Evolutionary conservation across 306 rosid species (phyloP).

Genomic region (Phaseolus lunatus): DNA sequence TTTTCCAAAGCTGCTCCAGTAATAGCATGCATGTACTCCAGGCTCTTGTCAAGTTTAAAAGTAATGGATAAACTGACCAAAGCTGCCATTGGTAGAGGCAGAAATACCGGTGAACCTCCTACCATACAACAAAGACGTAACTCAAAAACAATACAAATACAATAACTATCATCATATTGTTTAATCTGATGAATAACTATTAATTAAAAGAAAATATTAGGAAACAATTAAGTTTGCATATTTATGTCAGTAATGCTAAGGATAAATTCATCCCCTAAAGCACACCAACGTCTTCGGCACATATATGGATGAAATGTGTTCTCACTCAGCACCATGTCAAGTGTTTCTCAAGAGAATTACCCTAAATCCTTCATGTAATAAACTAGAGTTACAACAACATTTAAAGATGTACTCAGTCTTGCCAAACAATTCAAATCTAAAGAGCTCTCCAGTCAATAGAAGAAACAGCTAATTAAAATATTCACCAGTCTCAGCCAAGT

Average conservation of each 20-base stretch:
- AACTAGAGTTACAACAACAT: background rate
- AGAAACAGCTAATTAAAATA: background rate
- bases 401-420: background rate
- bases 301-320: background rate
- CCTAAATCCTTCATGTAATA: slow-evolving; percentile 7
- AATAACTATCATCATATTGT: slow-evolving; percentile 35
- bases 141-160: slow-evolving; percentile 39
- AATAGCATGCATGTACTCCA: slow-evolving; percentile 69
- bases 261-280: slow-evolving; percentile 34
- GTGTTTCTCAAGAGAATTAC: slow-evolving; percentile 20
- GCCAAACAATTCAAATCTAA: background rate
- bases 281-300: background rate
- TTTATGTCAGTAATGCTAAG: slow-evolving; percentile 5
- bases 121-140: slow-evolving; percentile 41
- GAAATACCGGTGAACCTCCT: slow-evolving; percentile 64
- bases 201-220: slow-evolving; percentile 22
- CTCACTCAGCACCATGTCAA: background rate
- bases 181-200: slow-evolving; percentile 27
- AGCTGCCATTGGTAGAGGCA: slow-evolving; percentile 89
- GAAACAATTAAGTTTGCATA: slow-evolving; percentile 30
- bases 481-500: background rate
- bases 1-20: slow-evolving; percentile 78
- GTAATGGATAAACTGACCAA: slow-evolving; percentile 87
- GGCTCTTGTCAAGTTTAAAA: slow-evolving; percentile 74
- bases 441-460: background rate